Evolutionary conservation across 768 basidiomycete species (phyloP), one percentile per base, ranked within the genome.

Genomic region (Boletus bicolor): DNA sequence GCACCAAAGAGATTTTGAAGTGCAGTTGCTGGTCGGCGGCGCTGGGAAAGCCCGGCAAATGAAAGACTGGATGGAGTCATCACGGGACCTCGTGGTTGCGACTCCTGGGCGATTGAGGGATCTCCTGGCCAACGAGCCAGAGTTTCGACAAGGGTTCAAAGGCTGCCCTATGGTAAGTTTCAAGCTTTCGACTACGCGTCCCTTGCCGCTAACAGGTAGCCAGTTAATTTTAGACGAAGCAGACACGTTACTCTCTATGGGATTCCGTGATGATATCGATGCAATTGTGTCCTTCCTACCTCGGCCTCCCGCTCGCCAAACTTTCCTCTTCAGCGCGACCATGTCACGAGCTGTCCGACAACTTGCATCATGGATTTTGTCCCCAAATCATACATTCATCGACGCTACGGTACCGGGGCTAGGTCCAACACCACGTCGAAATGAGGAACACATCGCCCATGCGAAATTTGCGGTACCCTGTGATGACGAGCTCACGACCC

Each of bases 161-260:
- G 73, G 78, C 17, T 79, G 87, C 2, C 77, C 84, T 62, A 75
- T 84, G 61, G 89, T 89, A 61, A 43, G 85, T 75, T 32, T 45
- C 21, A 17, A 19, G 5, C n/a, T 26, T 45, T 28, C 49, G 17
- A 36, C 28, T 32, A 3, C 10, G 4, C 19, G 36, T 54, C 37
- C 21, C 36, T 57, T 37, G 44, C 24, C 26, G n/a, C 53, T 57
- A 32, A 61, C 55, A n/a, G 54, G 41, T 50, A 21, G 4, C 11
- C 59, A 93, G 90, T 80, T 98, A 50, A 80, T 98, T 56, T 77
- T 98, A 54, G 97, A 98, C 65, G 93, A 97, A 69, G 91, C 93
- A 11, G 94, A 98, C 65, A 91, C 88, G 0, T 77, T 96, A 12
- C 77, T 98, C 11, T 91, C 93, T 54, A 89, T 94, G 87, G 94